phyloP scores from a whole-genome alignment of 306 rosid species.

The Vigna angularis region DNA sequence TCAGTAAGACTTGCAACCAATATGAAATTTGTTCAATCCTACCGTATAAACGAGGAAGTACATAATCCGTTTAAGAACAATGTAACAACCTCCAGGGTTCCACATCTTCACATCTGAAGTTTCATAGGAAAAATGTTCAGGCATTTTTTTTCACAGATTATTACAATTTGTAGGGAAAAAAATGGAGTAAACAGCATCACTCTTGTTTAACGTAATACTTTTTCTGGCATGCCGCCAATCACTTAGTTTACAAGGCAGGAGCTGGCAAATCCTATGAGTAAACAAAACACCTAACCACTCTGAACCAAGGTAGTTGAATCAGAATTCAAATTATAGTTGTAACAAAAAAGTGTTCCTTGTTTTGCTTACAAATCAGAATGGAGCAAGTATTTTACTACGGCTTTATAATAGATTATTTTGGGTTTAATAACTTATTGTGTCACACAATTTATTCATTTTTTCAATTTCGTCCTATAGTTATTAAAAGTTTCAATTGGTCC shows the following conservation, averaged over 20 bases:
- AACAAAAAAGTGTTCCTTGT: too few relatives aligned
- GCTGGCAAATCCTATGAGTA: neutral
- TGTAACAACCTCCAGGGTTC: slow-evolving; percentile 19
- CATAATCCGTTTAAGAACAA: slow-evolving; percentile 22
- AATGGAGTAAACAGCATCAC: neutral
- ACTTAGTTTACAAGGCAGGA: slow-evolving; percentile 8
- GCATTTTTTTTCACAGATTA: slow-evolving; percentile 10
- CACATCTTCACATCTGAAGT: slow-evolving; percentile 4
- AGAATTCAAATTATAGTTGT: too few relatives aligned
- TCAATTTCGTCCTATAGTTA: too few relatives aligned
- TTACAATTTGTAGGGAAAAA: slow-evolving; percentile 4
- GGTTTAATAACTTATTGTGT: too few relatives aligned
- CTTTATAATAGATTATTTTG: too few relatives aligned
- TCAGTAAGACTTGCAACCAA: neutral
- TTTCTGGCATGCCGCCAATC: slow-evolving; percentile 33
- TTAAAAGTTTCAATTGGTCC: too few relatives aligned
- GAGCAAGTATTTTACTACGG: too few relatives aligned
- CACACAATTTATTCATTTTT: too few relatives aligned
- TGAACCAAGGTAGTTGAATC: neutral
- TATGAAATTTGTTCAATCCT: slow-evolving; percentile 7
- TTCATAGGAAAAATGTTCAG: slow-evolving; percentile 18
- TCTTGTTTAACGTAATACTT: slow-evolving; percentile 27
- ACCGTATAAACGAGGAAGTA: slow-evolving; percentile 8
- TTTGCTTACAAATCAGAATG: too few relatives aligned
- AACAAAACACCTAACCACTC: slow-evolving; percentile 30